Percentiles rank a stretch among this genome's conserved stretches.
Conservation (phyloP, 768 basidiomycete species). For the Clavulina sp. region DNA sequence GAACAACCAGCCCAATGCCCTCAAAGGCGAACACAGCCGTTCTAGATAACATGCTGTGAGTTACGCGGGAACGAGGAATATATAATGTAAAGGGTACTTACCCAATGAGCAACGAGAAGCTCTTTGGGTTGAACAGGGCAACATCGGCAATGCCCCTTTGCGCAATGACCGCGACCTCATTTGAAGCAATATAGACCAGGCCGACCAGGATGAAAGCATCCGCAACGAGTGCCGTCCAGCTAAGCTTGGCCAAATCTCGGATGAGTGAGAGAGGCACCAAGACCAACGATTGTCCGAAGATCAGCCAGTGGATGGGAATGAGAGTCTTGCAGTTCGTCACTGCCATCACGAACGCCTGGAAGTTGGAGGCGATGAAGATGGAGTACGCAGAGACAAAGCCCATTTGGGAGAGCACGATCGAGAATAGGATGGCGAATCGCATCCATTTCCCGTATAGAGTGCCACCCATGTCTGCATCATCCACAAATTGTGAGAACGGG, state of each 20-base stretch:
- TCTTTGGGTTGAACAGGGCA: constrained; percentile 69
- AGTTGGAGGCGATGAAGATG: constrained; percentile 88
- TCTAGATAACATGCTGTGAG: constrained; percentile 23
- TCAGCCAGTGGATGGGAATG: constrained; percentile 56
- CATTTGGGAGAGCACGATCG: constrained; percentile 77
- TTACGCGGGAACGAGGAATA: neutral
- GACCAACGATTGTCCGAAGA: constrained; percentile 63
- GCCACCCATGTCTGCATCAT: constrained; percentile 70
- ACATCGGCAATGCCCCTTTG: constrained; percentile 59
- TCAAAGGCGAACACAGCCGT: constrained; percentile 98
- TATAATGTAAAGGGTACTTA: constrained; percentile 21
- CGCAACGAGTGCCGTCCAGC: constrained; percentile 77
- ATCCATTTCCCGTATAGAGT: constrained; percentile 82
- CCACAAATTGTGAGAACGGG: neutral
- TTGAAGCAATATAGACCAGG: constrained; percentile 70
- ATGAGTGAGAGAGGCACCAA: constrained; percentile 83
- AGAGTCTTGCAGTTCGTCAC: constrained; percentile 55
- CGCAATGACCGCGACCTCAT: constrained; percentile 55
- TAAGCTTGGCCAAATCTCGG: constrained; percentile 87
- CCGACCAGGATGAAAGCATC: constrained; percentile 92
- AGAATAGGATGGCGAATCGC: constrained; percentile 73
- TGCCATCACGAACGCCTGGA: constrained; percentile 72
- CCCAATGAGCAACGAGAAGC: constrained; percentile 89
- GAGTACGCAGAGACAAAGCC: constrained; percentile 85
- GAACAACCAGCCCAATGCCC: constrained; percentile 89